These are phyloP conservation scores for Parathielavia hyrcaniae DNA, from an alignment of 495 filamentous ascomycete genomes.

Conservation along the genomic window DNA sequence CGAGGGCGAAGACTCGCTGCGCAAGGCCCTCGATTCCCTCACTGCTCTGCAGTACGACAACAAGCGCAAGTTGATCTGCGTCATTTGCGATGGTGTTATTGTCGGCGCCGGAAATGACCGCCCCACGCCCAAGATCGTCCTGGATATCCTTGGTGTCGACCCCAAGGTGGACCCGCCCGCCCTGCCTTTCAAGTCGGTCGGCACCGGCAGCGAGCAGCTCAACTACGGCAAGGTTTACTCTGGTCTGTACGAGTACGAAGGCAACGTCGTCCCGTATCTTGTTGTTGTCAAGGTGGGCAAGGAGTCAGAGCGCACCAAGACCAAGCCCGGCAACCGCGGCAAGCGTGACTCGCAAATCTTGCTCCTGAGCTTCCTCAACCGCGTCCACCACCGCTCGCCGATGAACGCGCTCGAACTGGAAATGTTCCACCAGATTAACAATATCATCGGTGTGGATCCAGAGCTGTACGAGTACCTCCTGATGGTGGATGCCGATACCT, in stretches of 20 bases:
- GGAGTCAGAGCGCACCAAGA: conserved; percentile 83
- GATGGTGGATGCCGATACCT: conserved; percentile 97
- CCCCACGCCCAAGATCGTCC: conserved; percentile 92
- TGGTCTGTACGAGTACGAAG: conserved; percentile 94
- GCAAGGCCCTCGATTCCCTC: conserved; percentile 88
- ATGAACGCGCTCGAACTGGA: conserved; percentile 96
- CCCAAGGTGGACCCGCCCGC: conserved; percentile 94
- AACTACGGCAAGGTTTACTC: conserved; percentile 99
- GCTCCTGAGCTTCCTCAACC: conserved; percentile 84
- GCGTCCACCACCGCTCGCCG: conserved; percentile 84
- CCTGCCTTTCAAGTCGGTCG: conserved; percentile 84
- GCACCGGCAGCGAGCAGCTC: conserved; percentile 82
- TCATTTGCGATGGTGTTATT: conserved; percentile 94
- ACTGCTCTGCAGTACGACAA: conserved; percentile 95
- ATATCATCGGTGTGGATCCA: conserved; percentile 95
- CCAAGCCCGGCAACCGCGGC: conserved; percentile 94
- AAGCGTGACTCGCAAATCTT: conserved; percentile 95
- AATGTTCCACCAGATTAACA: conserved; percentile 98
- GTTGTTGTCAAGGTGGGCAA: conserved; percentile 97
- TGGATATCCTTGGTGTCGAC: conserved; percentile 95
- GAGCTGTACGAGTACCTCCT: conserved; percentile 96
- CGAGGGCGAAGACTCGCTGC: conserved; percentile 88
- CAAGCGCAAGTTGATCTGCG: conserved; percentile 89
- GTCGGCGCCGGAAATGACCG: conserved; percentile 94
- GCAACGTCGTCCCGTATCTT: conserved; percentile 92